Evolutionary conservation across 768 basidiomycete species (phyloP), one percentile per base, ranked within the genome.

Genomic region (Filobasidium floriforme): DNA sequence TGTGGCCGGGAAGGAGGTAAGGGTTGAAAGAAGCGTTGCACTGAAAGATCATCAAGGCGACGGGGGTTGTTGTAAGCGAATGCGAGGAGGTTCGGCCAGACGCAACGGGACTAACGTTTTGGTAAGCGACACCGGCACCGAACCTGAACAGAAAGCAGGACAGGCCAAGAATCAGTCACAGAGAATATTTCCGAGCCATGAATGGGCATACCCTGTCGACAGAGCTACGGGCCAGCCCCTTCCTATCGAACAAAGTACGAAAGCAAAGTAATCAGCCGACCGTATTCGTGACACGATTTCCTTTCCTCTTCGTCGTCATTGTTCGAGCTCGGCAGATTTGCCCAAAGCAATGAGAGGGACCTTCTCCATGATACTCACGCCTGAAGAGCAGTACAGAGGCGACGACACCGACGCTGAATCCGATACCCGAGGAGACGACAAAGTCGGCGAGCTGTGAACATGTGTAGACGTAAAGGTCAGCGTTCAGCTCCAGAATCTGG

Each of bases 11-110:
- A 14, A 80, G 74, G 59, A 76, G 74, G 72, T 80, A 78, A 26
- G 79, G 79, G 76, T 80, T 80, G 68, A 80, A 76, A 12, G 76
- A 76, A 67, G 74, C 75, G 73, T 80, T 78, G 72, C 79, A 80
- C 77, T 78, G 63, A 51, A 19, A 22, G 54, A 59, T 37, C 9
- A 49, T 32, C 29, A 28, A 44, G 12, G n/a, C 1, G 22, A 12
- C 6, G 2, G 26, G 41, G 32, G 52, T 66, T 14, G 9, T 37
- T 37, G 32, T 37, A 37, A 37, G 32, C 24, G 26, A 24, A 29
- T 32, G 37, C 37, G 6, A 65, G 14, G 29, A 29, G 40, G 60
- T 19, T 14, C 1, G 18, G 19, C 10, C 0, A 7, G 22, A 9
- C 12, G 41, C 1, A 63, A 55, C 9, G 65, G n/a, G 18, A 69